phyloP scores from a whole-genome alignment of 139 green algal genomes.

The Parachlorella kessleri region DNA sequence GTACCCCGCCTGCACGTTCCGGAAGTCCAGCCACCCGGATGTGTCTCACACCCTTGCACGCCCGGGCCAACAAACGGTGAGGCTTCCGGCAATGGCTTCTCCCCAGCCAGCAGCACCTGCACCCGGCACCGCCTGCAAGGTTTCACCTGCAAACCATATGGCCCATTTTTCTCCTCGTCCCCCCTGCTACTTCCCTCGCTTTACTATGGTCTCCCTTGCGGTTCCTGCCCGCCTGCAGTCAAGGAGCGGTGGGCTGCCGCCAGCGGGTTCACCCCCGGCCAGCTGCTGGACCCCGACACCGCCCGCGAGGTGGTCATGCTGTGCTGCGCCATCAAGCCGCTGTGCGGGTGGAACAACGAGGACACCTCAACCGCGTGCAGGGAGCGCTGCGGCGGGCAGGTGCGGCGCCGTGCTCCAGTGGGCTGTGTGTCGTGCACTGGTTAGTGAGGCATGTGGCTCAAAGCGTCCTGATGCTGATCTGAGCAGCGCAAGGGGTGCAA shows the following conservation, averaged over 20 bases:
- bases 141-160: too few relatives aligned
- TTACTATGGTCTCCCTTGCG: too few relatives aligned
- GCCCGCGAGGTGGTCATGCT: constrained; percentile 73
- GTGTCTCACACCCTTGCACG: neutral
- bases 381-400: constrained; percentile 65
- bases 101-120: too few relatives aligned
- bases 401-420: too few relatives aligned
- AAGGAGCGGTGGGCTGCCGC: constrained; percentile 74
- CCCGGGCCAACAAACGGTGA: too few relatives aligned
- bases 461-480: too few relatives aligned
- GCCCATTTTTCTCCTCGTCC: too few relatives aligned
- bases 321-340: constrained; percentile 94
- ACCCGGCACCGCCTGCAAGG: too few relatives aligned
- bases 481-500: too few relatives aligned
- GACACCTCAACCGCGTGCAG: constrained; percentile 58
- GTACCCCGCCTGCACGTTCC: neutral
- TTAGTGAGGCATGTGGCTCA: too few relatives aligned
- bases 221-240: constrained; percentile 23
- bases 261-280: constrained; percentile 71
- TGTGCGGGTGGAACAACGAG: constrained; percentile 87
- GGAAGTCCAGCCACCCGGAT: neutral
- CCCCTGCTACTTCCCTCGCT: too few relatives aligned
- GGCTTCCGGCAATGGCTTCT: too few relatives aligned
- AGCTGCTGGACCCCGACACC: constrained; percentile 46
- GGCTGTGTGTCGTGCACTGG: neutral